A percentile compares a stretch with the other conserved stretches of the same genome.
Evolutionary conservation across 768 basidiomycete species (phyloP).

Genomic region (Boletus eberwhitei): DNA sequence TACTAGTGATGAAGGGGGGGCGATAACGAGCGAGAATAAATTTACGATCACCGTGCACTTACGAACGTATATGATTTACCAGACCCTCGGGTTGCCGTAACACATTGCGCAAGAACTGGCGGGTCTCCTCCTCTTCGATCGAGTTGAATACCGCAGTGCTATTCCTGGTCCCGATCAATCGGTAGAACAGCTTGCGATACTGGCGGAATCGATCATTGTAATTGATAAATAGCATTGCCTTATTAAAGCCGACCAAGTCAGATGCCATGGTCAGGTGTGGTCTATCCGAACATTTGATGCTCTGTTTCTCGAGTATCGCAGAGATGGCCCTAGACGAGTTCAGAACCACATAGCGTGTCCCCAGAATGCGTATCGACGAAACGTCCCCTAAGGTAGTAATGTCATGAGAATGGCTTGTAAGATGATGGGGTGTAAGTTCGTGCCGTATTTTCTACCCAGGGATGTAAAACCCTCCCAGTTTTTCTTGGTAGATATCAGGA

Average conservation of each 20-base stretch:
- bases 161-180: too few species aligned
- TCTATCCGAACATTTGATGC: slow-evolving; percentile 46
- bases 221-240: too few species aligned
- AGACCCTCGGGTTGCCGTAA: slow-evolving; percentile 14
- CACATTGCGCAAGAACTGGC: slow-evolving; percentile 17
- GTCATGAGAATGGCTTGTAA: neutral
- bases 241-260: slow-evolving; percentile 19
- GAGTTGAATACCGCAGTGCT: slow-evolving; percentile 4
- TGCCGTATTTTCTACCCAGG: slow-evolving; percentile 54
- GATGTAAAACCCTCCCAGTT: slow-evolving; percentile 52
- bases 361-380: slow-evolving; percentile 31
- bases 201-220: slow-evolving; percentile 11
- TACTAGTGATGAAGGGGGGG: too few species aligned
- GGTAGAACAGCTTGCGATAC: slow-evolving; percentile 16
- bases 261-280: slow-evolving; percentile 15
- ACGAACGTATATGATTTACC: slow-evolving; percentile 23
- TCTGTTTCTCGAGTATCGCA: slow-evolving; percentile 53
- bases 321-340: slow-evolving; percentile 44
- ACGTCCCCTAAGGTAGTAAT: slow-evolving; percentile 24
- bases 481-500: slow-evolving; percentile 48
- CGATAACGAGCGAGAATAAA: too few species aligned
- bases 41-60: neutral
- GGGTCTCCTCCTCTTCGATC: slow-evolving; percentile 17
- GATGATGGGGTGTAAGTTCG: slow-evolving; percentile 1
- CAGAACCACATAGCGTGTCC: slow-evolving; percentile 48